phyloP scores from a whole-genome alignment of 2,329 filamentous ascomycete species.

The Stagonosporopsis vannaccii region DNA sequence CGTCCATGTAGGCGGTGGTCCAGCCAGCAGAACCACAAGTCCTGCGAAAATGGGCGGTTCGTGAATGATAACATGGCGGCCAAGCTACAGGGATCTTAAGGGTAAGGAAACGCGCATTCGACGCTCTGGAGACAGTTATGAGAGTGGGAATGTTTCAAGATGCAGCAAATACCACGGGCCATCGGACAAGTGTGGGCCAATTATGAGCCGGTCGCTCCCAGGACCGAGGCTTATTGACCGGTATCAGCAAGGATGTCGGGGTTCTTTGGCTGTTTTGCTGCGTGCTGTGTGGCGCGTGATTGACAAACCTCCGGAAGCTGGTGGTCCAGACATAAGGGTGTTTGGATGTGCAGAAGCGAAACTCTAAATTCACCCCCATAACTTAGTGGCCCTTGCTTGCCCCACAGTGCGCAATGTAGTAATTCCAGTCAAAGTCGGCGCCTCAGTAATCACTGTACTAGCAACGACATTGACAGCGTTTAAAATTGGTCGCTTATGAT shows the following conservation, averaged over 20 bases:
- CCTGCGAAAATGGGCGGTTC: not conserved
- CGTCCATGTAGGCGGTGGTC: conserved; percentile 7
- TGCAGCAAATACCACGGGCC: not conserved
- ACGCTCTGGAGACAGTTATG: conserved; percentile 14
- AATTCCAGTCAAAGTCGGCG: not conserved
- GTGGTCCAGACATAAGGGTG: conserved; percentile 6
- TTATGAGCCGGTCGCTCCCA: not conserved
- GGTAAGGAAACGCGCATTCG: not conserved
- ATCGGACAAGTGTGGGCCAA: not conserved
- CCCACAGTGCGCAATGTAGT: not conserved
- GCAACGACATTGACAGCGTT: not conserved
- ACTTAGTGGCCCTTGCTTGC: not conserved
- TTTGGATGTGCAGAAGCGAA: conserved; percentile 16
- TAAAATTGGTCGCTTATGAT: not conserved
- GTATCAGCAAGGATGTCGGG: not conserved
- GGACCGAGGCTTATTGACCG: not conserved
- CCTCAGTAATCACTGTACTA: not conserved
- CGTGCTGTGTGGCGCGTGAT: not conserved
- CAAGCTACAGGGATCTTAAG: not conserved
- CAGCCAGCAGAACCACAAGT: conserved; percentile 18
- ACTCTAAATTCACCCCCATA: conserved; percentile 6
- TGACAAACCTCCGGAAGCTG: conserved; percentile 2
- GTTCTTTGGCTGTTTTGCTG: not conserved
- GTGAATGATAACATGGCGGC: conserved; percentile 1
- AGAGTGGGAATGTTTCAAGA: conserved; percentile 13